These are phyloP conservation scores for Trichosanthes truncata DNA, from an alignment of 306 rosid genomes.

Conservation along the genomic window DNA sequence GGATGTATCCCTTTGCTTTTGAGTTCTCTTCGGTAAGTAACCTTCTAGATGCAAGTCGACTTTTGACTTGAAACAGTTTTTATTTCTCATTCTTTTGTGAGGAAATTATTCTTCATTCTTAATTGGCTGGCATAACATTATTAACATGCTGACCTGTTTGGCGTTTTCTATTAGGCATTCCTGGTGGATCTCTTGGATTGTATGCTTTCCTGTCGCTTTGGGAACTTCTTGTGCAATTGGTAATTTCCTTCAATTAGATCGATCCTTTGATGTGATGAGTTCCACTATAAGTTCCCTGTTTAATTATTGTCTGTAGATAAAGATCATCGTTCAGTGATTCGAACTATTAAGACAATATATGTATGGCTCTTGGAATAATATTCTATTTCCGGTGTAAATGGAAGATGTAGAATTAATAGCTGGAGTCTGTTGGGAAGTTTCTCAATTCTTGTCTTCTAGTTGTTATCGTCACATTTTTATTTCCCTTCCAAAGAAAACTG, in stretches of 20 bases:
- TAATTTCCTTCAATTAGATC: constrained; percentile 21
- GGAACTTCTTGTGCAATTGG: constrained; percentile 95
- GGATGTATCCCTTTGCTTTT: constrained; percentile 94
- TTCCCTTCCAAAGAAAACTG: background rate
- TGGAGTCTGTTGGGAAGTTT: too few species aligned
- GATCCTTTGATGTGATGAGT: too few species aligned
- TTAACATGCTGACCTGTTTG: background rate
- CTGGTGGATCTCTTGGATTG: constrained; percentile 86
- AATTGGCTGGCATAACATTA: constrained; percentile 9
- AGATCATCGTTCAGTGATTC: background rate
- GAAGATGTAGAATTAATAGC: too few species aligned
- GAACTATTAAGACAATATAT: background rate
- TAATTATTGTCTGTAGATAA: background rate
- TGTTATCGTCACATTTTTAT: too few species aligned
- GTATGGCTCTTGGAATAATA: background rate
- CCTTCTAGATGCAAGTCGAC: background rate
- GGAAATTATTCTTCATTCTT: constrained; percentile 1
- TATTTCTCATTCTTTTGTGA: background rate
- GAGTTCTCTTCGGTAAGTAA: constrained; percentile 81
- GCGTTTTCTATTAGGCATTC: constrained; percentile 43
- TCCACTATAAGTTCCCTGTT: background rate
- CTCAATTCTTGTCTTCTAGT: background rate
- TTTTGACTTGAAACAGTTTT: background rate
- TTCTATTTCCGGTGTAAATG: too few species aligned
- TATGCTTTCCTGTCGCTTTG: constrained; percentile 86